Evolutionary conservation across 2,329 filamentous ascomycete species (phyloP), one percentile per base, ranked within the genome.

Genomic region (Fusarium xylarioides): DNA sequence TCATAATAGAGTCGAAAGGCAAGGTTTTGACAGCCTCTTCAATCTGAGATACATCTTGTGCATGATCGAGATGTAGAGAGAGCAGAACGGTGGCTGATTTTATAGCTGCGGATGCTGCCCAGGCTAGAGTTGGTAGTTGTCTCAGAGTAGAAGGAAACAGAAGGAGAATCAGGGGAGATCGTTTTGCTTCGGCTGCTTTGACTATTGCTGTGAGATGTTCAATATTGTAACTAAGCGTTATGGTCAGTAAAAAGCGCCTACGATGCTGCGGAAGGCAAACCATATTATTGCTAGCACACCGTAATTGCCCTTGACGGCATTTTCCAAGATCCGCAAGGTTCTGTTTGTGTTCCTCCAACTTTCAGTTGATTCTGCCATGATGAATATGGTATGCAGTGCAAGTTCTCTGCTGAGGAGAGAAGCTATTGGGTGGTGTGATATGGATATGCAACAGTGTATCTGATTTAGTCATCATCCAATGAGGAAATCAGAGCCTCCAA

Each of bases 101-200:
- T 35, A 67, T 53, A 6, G 71, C 73, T 19, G 55, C 92, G 26
- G 90, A 90, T 42, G 68, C 71, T 35, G 71, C 71, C 57, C 60
- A 69, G 2, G 57, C 42, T 14, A 71, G 42, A 0, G 60, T 63
- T 14, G 63, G 67, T 6, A 74, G 53, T 9, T 68, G 60, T 23
- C 60, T 44, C 5, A 74, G 15, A 10, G 59, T 60, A 0, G 59
- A 74, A 0, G 71, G 66, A 21, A 74, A 73, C 7, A 74, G 32
- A 3, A 65, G 59, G 2, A 73, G 23, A 7, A 71, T 68, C 2
- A 74, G 10, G 2, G 71, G 71, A 12, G 63, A 71, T 12, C 44
- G 38, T 32, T 65, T 68, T 7, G 66, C 43, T 16, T 74, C 71
- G 2, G 71, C 70, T 15, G 70, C 70, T 11, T 43, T 55, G 18